Conservation (phyloP, 371 early-diverging fungal genomes). For the Circinella umbellata region DNA sequence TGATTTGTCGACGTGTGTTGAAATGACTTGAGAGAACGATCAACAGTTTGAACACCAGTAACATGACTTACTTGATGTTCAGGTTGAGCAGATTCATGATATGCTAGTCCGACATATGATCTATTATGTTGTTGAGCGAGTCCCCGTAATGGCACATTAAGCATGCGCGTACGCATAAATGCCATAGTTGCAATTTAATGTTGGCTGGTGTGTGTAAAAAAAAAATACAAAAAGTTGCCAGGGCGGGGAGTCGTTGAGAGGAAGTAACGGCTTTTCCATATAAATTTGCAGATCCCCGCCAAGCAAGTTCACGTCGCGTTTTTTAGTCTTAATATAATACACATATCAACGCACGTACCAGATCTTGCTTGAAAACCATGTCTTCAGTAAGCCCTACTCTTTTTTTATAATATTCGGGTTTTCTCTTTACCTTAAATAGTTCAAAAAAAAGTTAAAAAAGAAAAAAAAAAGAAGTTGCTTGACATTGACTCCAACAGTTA, state of each 20-base stretch:
- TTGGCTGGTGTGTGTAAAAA: not conserved
- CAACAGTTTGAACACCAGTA: slow-evolving; percentile 23
- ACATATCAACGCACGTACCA: not conserved
- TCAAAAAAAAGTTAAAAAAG: too few species aligned
- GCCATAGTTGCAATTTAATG: slow-evolving; percentile 2
- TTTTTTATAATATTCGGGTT: not conserved
- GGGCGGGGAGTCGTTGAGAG: not conserved
- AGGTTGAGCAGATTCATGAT: slow-evolving; percentile 19
- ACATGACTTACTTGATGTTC: slow-evolving; percentile 14
- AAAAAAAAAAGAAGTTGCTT: not conserved
- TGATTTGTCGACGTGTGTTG: slow-evolving; percentile 21
- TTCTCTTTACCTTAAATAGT: too few species aligned
- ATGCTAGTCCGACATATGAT: slow-evolving; percentile 19
- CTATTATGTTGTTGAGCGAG: slow-evolving; percentile 2
- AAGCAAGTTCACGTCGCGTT: not conserved
- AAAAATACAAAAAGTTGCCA: slow-evolving; percentile 2
- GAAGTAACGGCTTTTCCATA: too few species aligned
- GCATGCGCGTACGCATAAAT: slow-evolving; percentile 6
- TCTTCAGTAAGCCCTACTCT: slow-evolving; percentile 1
- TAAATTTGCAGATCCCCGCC: not conserved
- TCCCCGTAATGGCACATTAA: not conserved
- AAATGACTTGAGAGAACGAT: slow-evolving; percentile 21
- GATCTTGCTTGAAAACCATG: slow-evolving; percentile 1
- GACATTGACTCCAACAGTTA: slow-evolving; percentile 7
- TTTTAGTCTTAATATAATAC: not conserved